Conservation (phyloP, 2,329 filamentous ascomycete genomes). For the Keithomyces neogunnii region DNA sequence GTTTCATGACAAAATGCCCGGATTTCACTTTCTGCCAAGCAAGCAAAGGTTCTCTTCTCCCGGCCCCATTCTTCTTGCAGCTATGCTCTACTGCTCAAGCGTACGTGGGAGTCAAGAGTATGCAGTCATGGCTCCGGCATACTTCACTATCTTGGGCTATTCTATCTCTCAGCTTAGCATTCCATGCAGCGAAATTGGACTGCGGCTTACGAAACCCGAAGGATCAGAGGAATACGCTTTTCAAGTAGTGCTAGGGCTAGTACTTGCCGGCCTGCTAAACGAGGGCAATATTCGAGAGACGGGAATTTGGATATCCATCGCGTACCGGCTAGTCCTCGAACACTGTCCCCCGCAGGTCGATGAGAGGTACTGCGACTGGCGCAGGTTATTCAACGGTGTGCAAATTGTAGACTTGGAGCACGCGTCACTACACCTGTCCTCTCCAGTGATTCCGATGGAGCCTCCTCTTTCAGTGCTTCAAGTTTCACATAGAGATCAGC, state of each 20-base stretch:
- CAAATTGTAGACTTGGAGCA: conserved; percentile 37
- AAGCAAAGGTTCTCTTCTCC: conserved; percentile 34
- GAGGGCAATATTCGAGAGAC: conserved; percentile 34
- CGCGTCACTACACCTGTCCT: conserved; percentile 30
- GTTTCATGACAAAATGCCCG: conserved; percentile 35
- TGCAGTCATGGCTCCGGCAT: conserved; percentile 26
- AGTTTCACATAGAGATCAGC: conserved; percentile 28
- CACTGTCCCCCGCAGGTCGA: conserved; percentile 29
- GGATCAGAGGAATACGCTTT: conserved; percentile 30
- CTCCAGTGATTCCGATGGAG: conserved; percentile 30
- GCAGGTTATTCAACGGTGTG: conserved; percentile 27
- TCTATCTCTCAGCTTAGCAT: conserved; percentile 32
- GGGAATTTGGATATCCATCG: conserved; percentile 34
- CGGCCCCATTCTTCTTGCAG: conserved; percentile 31
- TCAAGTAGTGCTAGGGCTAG: conserved; percentile 32
- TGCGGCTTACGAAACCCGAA: conserved; percentile 13
- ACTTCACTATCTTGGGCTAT: conserved; percentile 27
- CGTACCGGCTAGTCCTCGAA: conserved; percentile 31
- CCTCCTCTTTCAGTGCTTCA: conserved; percentile 28
- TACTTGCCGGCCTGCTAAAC: conserved; percentile 30
- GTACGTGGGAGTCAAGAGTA: conserved; percentile 23
- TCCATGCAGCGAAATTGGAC: conserved; percentile 20
- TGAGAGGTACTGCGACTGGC: conserved; percentile 30
- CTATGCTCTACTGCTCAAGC: conserved; percentile 34
- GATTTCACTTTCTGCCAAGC: conserved; percentile 34